Base-by-base conservation (phyloP, 2,329 filamentous ascomycete genomes). In the Ophiostoma australiae region DNA sequence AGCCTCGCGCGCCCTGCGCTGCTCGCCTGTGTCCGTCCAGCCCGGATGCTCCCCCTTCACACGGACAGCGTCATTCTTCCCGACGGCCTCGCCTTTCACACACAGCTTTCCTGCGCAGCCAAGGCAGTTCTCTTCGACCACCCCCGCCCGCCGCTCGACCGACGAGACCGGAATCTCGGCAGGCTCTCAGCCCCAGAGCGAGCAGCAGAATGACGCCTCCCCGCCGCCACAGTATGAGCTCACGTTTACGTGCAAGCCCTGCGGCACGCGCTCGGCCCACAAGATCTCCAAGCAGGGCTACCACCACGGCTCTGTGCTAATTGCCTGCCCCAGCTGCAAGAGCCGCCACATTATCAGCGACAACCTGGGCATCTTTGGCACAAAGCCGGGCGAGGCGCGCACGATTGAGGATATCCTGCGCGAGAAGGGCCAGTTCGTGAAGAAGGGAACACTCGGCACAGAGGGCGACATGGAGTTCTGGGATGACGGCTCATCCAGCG, bases 401-500 rank as follows among this genome's bases (percentile, higher is more conserved):
- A 93, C 91, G 0, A 82, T 95, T 39, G 91, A 96, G 79, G 90
- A 94, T 73, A 80, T 98, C 68, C 86, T 95, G 82, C 83, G 84
- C 72, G 89, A 93, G 74, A 90, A 90, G 77, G 94, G 94, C 5
- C 86, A 89, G 74, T 80, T 91, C 1, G 85, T 94, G 72, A 91
- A 90, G 82, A 87, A 87, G 73, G 91, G 92, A 23, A 87, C 86
- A 37, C 78, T 94, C 41, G 88, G 90, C 69, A 87, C 89, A 74
- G 89, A 94, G 75, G 93, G 92, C n/a, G 91, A 97, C 78, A 82
- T 97, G 67, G 94, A 98, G 79, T 95, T 97, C 75, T 97, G 93
- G 90, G 90, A 91, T 39, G 92, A 97, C 74, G 88, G 89, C 20
- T 81, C 82, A 2, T 78, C 80, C n/a, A 82, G 78, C 44, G 69